Evolutionary conservation across 768 basidiomycete species (phyloP).

Genomic region (Lactarius sanguifluus): DNA sequence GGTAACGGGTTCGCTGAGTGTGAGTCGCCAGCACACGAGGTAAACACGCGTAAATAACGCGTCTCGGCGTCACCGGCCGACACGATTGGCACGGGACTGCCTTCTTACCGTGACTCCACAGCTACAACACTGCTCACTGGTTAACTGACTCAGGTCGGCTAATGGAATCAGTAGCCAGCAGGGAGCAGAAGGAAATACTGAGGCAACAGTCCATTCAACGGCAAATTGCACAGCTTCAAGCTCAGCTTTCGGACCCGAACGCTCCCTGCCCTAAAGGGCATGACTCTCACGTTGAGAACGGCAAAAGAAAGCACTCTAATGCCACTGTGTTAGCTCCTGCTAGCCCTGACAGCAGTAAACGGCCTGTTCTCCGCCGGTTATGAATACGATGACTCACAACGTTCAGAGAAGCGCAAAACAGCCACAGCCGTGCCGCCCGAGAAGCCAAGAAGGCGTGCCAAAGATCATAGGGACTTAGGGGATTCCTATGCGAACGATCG

Average conservation of each 20-base stretch:
- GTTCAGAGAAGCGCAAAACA: conserved; percentile 48
- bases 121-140: not conserved
- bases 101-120: not conserved
- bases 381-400: conserved; percentile 8
- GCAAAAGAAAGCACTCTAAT: conserved; percentile 49
- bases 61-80: conserved; percentile 8
- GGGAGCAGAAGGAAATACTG: conserved; percentile 39
- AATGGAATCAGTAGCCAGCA: conserved; percentile 59
- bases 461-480: conserved; percentile 3
- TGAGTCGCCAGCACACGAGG: conserved; percentile 19
- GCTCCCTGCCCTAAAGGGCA: conserved; percentile 31
- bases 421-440: not conserved
- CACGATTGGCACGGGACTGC: not conserved
- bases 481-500: not conserved
- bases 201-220: conserved; percentile 50
- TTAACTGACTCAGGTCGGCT: not conserved
- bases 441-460: not conserved
- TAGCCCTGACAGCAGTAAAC: conserved; percentile 70
- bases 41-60: conserved; percentile 33
- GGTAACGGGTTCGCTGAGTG: conserved; percentile 24
- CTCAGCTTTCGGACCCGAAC: conserved; percentile 48
- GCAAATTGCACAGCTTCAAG: conserved; percentile 57
- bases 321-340: conserved; percentile 48
- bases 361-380: not conserved
- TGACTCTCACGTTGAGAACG: conserved; percentile 35